phyloP scores from a whole-genome alignment of 495 filamentous ascomycete genomes.

The Podospora pseudoanserina region DNA sequence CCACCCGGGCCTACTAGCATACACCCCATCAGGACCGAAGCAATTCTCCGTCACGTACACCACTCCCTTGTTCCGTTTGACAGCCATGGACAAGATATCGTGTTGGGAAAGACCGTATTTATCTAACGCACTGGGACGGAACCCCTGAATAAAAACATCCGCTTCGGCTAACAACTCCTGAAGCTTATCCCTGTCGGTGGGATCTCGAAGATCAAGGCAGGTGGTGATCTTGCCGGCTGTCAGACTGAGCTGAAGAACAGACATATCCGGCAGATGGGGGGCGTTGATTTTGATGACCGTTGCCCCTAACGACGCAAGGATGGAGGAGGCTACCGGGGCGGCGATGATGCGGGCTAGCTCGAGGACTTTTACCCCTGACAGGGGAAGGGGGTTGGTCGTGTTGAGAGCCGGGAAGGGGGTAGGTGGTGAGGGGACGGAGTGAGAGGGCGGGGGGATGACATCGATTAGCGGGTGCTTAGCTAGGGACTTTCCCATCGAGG shows the following conservation, averaged over 20 bases:
- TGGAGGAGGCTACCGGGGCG: conserved; percentile 51
- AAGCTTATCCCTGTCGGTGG: conserved; percentile 43
- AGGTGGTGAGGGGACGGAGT: conserved; percentile 7
- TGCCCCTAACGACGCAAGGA: conserved; percentile 55
- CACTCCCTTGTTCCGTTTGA: conserved; percentile 51
- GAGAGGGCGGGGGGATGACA: neutral
- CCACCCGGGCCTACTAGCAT: conserved; percentile 40
- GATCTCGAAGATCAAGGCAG: conserved; percentile 45
- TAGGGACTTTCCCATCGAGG: conserved; percentile 26
- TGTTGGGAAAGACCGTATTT: conserved; percentile 50
- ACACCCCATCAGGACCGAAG: conserved; percentile 46
- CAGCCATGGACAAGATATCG: conserved; percentile 43
- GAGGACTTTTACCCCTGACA: conserved; percentile 42
- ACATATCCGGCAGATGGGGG: conserved; percentile 24
- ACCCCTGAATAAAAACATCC: conserved; percentile 52
- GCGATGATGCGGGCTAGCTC: conserved; percentile 54
- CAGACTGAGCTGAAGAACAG: conserved; percentile 20
- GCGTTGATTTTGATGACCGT: conserved; percentile 32
- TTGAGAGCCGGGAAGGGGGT: conserved; percentile 18
- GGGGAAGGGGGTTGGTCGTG: conserved; percentile 7
- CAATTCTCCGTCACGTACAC: conserved; percentile 61
- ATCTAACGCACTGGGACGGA: conserved; percentile 53
- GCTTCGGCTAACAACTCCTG: conserved; percentile 50
- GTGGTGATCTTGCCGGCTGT: conserved; percentile 41
- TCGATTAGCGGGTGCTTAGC: conserved; percentile 25